Percentiles rank a stretch among this genome's conserved stretches.
These are phyloP conservation scores for Rhizopogon vulgaris DNA, from an alignment of 768 basidiomycete species.

Conservation along the genomic window DNA sequence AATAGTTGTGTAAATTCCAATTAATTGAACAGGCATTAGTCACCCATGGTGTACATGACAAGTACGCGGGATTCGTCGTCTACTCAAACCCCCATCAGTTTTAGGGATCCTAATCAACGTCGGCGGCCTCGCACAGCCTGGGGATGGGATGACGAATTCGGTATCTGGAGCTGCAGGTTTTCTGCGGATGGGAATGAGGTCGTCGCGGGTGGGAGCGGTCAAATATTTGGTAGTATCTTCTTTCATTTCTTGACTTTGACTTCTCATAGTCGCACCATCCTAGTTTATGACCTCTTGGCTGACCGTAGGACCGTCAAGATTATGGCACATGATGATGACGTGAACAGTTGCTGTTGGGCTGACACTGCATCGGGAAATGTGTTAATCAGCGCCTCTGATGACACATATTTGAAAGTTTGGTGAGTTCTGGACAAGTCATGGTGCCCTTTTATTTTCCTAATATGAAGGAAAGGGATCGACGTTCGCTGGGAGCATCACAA, in stretches of 20 bases:
- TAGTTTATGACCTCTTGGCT: constrained; percentile 89
- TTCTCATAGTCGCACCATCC: background rate
- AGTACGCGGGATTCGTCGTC: constrained; percentile 59
- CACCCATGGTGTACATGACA: constrained; percentile 69
- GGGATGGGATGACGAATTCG: constrained; percentile 43
- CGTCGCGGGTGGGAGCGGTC: constrained; percentile 84
- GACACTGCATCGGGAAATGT: constrained; percentile 91
- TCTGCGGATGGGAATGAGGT: constrained; percentile 96
- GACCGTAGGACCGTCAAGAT: constrained; percentile 79
- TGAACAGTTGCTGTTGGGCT: constrained; percentile 96
- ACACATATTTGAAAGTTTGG: constrained; percentile 95
- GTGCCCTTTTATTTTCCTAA: background rate
- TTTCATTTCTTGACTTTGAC: background rate
- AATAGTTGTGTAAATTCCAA: constrained; percentile 1
- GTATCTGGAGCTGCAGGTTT: constrained; percentile 93
- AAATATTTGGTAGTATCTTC: constrained; percentile 57
- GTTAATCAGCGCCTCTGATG: constrained; percentile 92
- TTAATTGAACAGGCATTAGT: constrained; percentile 34
- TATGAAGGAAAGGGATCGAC: constrained; percentile 38
- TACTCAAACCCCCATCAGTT: constrained; percentile 56
- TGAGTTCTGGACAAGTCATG: constrained; percentile 26
- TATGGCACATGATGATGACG: constrained; percentile 81
- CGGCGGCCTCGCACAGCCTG: constrained; percentile 22
- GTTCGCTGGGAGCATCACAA: constrained; percentile 38
- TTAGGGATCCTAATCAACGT: constrained; percentile 42